A percentile compares a stretch with the other conserved stretches of the same genome.
These are phyloP conservation scores for Curvularia sp. DNA, from an alignment of 2,329 filamentous ascomycete genomes.

Conservation along the genomic window DNA sequence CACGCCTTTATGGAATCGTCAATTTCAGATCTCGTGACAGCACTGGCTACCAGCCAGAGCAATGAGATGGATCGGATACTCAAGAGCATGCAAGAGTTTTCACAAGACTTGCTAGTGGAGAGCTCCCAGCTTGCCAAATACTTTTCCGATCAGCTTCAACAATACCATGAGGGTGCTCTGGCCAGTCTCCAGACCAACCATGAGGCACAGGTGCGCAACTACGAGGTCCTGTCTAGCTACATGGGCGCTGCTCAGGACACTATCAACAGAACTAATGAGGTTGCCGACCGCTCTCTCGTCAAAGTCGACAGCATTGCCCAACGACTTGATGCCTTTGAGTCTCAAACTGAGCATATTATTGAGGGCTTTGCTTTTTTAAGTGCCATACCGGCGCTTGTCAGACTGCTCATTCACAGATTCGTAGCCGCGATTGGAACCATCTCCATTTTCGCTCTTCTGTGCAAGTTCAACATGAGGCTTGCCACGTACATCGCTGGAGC, in stretches of 20 bases:
- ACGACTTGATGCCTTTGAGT: slow-evolving; percentile 27
- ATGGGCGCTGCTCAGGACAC: slow-evolving; percentile 22
- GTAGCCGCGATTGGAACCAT: slow-evolving; percentile 17
- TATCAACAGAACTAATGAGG: slow-evolving; percentile 22
- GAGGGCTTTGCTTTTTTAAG: slow-evolving; percentile 35
- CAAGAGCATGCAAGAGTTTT: slow-evolving; percentile 32
- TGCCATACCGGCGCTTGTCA: slow-evolving; percentile 22
- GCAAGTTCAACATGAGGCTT: slow-evolving; percentile 25
- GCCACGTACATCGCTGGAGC: slow-evolving; percentile 27
- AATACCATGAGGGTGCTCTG: slow-evolving; percentile 26
- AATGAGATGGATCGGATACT: slow-evolving; percentile 25
- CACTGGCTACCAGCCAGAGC: slow-evolving; percentile 27
- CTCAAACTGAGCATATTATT: slow-evolving; percentile 31
- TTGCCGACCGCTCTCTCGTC: slow-evolving; percentile 21
- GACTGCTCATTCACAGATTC: slow-evolving; percentile 14
- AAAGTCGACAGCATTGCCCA: slow-evolving; percentile 30
- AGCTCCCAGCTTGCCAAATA: slow-evolving; percentile 25
- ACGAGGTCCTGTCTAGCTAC: slow-evolving; percentile 21
- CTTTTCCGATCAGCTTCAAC: slow-evolving; percentile 26
- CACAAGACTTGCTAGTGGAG: slow-evolving; percentile 28
- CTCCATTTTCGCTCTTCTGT: slow-evolving; percentile 25
- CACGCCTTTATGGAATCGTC: slow-evolving; percentile 30
- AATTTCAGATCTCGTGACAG: slow-evolving; percentile 28
- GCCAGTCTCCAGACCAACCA: slow-evolving; percentile 25
- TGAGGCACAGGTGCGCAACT: slow-evolving; percentile 29